Percentiles rank a stretch among this genome's conserved stretches.
Conservation (phyloP, 306 rosid species). For the Coriaria nepalensis region DNA sequence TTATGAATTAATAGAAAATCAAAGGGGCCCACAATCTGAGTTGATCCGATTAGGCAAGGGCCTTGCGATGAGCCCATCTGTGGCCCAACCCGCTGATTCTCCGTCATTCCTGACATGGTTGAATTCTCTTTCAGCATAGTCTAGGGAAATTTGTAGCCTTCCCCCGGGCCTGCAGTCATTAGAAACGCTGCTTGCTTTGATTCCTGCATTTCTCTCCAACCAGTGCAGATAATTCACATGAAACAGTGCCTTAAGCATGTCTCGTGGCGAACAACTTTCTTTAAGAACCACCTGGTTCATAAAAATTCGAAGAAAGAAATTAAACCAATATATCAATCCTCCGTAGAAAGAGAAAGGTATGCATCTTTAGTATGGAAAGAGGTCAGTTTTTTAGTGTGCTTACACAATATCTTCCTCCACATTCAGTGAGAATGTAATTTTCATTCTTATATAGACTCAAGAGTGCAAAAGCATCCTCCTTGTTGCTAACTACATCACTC, state of each 20-base stretch:
- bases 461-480: conserved; percentile 63
- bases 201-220: conserved; percentile 79
- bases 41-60: conserved; percentile 65
- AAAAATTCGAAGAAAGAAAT: not conserved
- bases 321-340: not conserved
- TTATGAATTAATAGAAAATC: too few species aligned
- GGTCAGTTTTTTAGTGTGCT: conserved; percentile 23
- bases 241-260: conserved; percentile 85
- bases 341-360: conserved; percentile 1
- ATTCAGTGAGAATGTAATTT: conserved; percentile 73
- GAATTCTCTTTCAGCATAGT: conserved; percentile 66
- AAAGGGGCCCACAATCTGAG: conserved; percentile 11
- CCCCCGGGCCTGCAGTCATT: conserved; percentile 71
- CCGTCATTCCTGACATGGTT: conserved; percentile 57
- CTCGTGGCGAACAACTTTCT: conserved; percentile 58
- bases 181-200: conserved; percentile 37
- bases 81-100: conserved; percentile 56
- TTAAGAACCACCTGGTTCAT: conserved; percentile 62
- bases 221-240: conserved; percentile 76
- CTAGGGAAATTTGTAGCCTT: conserved; percentile 60
- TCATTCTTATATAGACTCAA: conserved; percentile 52
- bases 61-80: conserved; percentile 79
- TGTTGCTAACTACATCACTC: conserved; percentile 48
- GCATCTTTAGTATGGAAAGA: too few species aligned
- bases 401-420: conserved; percentile 62